Conservation (phyloP, 768 basidiomycete species). For the Termitomyces sp. region DNA sequence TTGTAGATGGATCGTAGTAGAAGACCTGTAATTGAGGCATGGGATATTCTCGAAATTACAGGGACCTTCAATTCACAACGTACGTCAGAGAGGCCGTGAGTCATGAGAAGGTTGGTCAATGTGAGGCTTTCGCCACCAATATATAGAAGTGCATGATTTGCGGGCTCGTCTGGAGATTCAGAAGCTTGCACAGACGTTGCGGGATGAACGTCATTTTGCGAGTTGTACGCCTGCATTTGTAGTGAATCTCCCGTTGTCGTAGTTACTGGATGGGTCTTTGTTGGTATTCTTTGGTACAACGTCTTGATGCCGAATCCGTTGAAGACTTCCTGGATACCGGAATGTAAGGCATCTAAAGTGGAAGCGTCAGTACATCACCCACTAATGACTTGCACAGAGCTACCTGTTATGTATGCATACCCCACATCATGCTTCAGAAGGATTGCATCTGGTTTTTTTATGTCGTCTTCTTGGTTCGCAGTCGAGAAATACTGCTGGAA, state of each 20-base stretch:
- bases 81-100: conserved; percentile 62
- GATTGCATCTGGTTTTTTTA: conserved; percentile 25
- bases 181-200: conserved; percentile 1
- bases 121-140: conserved; percentile 78
- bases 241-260: too few species aligned
- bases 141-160: conserved; percentile 32
- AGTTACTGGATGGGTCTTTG: conserved; percentile 13
- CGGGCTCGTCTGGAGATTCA: conserved; percentile 7
- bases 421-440: conserved; percentile 73
- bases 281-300: conserved; percentile 30
- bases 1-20: conserved; percentile 62
- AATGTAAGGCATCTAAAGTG: conserved; percentile 26
- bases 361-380: not conserved
- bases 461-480: not conserved
- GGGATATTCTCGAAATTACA: not conserved
- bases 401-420: conserved; percentile 66
- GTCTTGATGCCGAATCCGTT: conserved; percentile 21
- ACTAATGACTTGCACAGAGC: not conserved
- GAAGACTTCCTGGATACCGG: conserved; percentile 21
- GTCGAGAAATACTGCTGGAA: conserved; percentile 15
- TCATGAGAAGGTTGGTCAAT: conserved; percentile 83
- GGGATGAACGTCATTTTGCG: not conserved
- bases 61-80: not conserved
- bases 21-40: conserved; percentile 46
- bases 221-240: not conserved